phyloP scores from a whole-genome alignment of 192 early-diverging fungal species.

The Spinellus fusiger region DNA sequence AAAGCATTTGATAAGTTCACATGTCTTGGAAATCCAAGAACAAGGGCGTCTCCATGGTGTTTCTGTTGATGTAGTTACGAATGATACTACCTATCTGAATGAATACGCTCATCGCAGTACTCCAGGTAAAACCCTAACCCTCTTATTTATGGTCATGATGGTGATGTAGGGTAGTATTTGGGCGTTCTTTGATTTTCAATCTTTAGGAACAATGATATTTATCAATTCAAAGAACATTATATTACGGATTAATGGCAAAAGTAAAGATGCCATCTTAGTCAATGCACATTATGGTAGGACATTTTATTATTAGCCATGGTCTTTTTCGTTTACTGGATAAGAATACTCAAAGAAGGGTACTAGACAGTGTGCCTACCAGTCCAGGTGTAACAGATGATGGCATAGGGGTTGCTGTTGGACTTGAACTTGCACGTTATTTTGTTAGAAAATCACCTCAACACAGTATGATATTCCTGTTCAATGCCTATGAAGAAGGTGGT shows the following conservation, averaged over 20 bases:
- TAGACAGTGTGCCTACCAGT: constrained; percentile 57
- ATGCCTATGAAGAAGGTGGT: constrained; percentile 65
- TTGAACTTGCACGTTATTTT: constrained; percentile 58
- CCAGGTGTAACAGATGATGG: constrained; percentile 67
- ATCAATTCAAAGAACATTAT: constrained; percentile 15
- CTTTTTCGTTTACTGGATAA: background rate
- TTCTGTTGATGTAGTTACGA: constrained; percentile 5
- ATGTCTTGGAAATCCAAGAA: background rate
- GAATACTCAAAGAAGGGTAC: background rate
- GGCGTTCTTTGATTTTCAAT: no score
- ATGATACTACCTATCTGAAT: constrained; percentile 2
- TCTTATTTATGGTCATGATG: background rate
- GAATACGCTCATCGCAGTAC: background rate
- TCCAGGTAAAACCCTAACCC: background rate
- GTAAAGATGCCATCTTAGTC: constrained; percentile 46
- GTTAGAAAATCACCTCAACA: constrained; percentile 48
- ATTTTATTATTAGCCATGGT: background rate
- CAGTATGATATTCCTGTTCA: constrained; percentile 65
- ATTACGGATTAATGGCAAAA: constrained; percentile 6
- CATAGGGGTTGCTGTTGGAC: constrained; percentile 48
- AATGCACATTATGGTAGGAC: constrained; percentile 53
- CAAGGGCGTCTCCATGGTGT: constrained; percentile 1
- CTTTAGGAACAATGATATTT: constrained; percentile 17
- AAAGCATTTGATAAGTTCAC: constrained; percentile 9
- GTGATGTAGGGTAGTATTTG: no score